Evolutionary conservation across 2,329 filamentous ascomycete species (phyloP).

Genomic region (Curvularia sp.): DNA sequence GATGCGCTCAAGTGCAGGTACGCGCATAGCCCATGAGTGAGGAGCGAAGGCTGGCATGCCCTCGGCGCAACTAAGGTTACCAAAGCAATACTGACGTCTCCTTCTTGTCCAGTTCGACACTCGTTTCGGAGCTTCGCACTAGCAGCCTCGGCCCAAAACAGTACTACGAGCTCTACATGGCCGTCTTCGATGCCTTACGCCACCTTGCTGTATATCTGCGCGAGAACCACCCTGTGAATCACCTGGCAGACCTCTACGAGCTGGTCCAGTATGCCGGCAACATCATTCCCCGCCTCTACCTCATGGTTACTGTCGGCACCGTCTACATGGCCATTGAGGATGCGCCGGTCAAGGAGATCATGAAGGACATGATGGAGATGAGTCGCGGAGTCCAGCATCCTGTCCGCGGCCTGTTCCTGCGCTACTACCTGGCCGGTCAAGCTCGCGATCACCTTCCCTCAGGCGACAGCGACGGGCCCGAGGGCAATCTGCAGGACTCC

Average conservation of each 20-base stretch:
- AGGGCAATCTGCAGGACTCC: constrained; percentile 94
- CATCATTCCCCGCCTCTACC: constrained; percentile 92
- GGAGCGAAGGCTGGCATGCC: not conserved
- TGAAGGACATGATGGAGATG: constrained; percentile 99
- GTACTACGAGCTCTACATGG: constrained; percentile 99
- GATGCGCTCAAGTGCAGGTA: constrained; percentile 99
- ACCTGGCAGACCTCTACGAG: constrained; percentile 97
- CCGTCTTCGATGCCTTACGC: constrained; percentile 95
- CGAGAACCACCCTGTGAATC: constrained; percentile 96
- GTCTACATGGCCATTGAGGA: constrained; percentile 99
- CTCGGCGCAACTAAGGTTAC: not conserved
- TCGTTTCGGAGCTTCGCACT: constrained; percentile 97
- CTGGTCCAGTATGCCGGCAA: constrained; percentile 98
- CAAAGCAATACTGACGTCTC: constrained; percentile 10
- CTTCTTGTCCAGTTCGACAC: constrained; percentile 74
- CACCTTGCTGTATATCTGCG: constrained; percentile 95
- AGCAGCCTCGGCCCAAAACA: constrained; percentile 98
- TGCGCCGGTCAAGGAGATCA: constrained; percentile 98
- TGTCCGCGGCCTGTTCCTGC: constrained; percentile 89
- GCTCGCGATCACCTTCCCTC: constrained; percentile 86
- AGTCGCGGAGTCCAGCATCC: constrained; percentile 97
- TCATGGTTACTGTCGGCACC: constrained; percentile 99
- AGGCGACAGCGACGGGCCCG: constrained; percentile 84
- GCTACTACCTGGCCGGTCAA: constrained; percentile 96
- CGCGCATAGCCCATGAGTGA: constrained; percentile 17